Conservation (phyloP, 768 basidiomycete genomes). For the Leccinum variicolor region DNA sequence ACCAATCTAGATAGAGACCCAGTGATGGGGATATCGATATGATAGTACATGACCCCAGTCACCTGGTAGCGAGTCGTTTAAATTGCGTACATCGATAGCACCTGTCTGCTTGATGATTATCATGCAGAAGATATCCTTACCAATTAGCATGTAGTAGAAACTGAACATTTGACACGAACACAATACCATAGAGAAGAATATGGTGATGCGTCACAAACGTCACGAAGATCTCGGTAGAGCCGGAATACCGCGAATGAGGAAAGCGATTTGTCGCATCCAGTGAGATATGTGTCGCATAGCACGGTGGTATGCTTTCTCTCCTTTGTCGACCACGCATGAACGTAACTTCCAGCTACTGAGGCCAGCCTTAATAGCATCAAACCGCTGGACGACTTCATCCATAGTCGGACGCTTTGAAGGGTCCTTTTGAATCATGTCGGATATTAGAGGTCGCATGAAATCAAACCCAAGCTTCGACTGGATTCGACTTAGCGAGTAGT, state of each 20-base stretch:
- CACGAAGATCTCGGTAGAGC: conserved; percentile 13
- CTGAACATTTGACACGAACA: too few species aligned
- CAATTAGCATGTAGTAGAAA: too few species aligned
- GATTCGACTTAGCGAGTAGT: too few species aligned
- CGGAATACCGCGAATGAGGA: conserved; percentile 15
- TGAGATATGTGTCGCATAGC: conserved; percentile 10
- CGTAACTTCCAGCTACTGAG: conserved; percentile 27
- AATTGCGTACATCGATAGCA: too few species aligned
- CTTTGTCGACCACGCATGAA: conserved; percentile 17
- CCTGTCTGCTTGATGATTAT: too few species aligned
- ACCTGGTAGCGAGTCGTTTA: too few species aligned
- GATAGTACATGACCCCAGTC: too few species aligned
- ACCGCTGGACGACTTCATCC: conserved; percentile 25
- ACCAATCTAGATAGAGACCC: too few species aligned
- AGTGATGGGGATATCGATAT: too few species aligned
- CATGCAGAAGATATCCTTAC: too few species aligned
- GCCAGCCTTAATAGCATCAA: neutral
- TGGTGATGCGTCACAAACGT: neutral
- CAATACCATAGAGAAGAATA: too few species aligned
- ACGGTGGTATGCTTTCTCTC: neutral
- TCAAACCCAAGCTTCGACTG: too few species aligned
- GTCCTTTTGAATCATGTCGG: conserved; percentile 31
- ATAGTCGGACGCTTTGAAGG: conserved; percentile 36
- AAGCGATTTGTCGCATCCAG: conserved; percentile 23
- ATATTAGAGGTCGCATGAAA: conserved; percentile 18